phyloP scores from a whole-genome alignment of 2,329 filamentous ascomycete species.

The Diplodia sapinea region DNA sequence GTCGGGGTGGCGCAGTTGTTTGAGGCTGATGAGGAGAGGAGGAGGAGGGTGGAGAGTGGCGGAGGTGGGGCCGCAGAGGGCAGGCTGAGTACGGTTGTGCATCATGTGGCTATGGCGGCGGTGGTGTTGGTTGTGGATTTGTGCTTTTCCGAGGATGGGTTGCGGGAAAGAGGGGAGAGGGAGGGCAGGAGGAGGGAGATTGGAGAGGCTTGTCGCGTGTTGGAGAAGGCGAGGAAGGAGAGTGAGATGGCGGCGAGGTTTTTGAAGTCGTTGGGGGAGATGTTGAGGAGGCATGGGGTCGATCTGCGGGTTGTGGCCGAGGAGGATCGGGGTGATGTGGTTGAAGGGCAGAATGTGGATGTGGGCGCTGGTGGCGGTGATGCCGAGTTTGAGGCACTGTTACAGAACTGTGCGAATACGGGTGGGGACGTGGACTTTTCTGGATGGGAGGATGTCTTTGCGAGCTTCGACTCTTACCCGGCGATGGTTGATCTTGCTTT shows the following conservation, averaged over 20 bases:
- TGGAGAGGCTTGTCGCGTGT: neutral
- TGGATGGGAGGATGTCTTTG: neutral
- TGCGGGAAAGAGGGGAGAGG: neutral
- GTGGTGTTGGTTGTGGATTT: conserved; percentile 15
- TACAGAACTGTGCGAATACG: neutral
- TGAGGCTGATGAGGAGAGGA: neutral
- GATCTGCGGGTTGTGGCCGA: neutral
- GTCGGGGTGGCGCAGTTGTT: neutral
- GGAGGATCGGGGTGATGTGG: neutral
- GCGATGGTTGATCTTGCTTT: neutral
- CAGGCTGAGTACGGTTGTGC: neutral
- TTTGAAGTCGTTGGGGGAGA: conserved; percentile 2
- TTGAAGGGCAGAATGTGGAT: neutral
- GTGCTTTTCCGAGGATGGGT: neutral
- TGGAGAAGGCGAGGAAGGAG: conserved; percentile 1
- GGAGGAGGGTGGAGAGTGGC: no score
- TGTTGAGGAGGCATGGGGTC: neutral
- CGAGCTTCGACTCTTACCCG: neutral
- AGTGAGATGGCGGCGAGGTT: conserved; percentile 4
- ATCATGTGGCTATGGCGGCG: conserved; percentile 5
- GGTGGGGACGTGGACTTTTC: neutral
- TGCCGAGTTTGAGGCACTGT: neutral
- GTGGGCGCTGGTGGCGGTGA: neutral
- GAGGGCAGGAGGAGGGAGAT: neutral
- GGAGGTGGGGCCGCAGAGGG: neutral